Evolutionary conservation across 352 stramenopile genomes (phyloP).

Genomic region (Pythium phragmitis): DNA sequence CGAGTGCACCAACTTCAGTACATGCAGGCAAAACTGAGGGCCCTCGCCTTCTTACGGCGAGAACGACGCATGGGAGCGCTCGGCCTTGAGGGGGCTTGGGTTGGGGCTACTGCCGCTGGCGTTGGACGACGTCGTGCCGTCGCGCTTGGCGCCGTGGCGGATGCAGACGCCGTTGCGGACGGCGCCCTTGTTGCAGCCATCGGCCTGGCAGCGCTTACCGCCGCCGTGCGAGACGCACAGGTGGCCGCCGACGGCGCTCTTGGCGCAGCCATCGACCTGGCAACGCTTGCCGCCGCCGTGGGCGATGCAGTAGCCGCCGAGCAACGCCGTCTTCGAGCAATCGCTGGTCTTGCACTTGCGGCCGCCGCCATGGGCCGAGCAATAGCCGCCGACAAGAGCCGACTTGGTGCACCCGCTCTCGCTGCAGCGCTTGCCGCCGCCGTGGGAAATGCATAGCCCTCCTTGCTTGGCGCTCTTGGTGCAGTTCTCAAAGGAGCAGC

Average conservation of each 20-base stretch:
- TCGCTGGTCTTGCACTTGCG: constrained; percentile 68
- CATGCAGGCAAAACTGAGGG: constrained; percentile 7
- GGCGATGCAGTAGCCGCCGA: constrained; percentile 73
- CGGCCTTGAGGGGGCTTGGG: constrained; percentile 26
- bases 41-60: constrained; percentile 4
- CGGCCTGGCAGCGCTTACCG: constrained; percentile 72
- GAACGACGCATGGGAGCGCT: constrained; percentile 3
- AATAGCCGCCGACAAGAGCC: constrained; percentile 78
- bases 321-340: constrained; percentile 77
- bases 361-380: constrained; percentile 77
- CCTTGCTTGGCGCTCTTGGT: constrained; percentile 85
- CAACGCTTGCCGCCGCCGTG: constrained; percentile 54
- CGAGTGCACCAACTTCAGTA: constrained; percentile 14
- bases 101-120: constrained; percentile 14
- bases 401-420: constrained; percentile 77
- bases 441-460: constrained; percentile 79
- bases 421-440: constrained; percentile 78
- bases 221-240: constrained; percentile 56
- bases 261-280: constrained; percentile 43
- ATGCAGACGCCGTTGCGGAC: constrained; percentile 88
- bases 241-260: constrained; percentile 22
- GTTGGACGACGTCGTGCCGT: constrained; percentile 32
- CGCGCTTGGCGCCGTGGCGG: constrained; percentile 74
- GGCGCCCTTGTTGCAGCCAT: constrained; percentile 82
- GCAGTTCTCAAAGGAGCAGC: constrained; percentile 69